Percentiles rank a stretch among this genome's conserved stretches.
These are phyloP conservation scores for Macaranga tanarius DNA, from an alignment of 441 rosid genomes.

Conservation along the genomic window DNA sequence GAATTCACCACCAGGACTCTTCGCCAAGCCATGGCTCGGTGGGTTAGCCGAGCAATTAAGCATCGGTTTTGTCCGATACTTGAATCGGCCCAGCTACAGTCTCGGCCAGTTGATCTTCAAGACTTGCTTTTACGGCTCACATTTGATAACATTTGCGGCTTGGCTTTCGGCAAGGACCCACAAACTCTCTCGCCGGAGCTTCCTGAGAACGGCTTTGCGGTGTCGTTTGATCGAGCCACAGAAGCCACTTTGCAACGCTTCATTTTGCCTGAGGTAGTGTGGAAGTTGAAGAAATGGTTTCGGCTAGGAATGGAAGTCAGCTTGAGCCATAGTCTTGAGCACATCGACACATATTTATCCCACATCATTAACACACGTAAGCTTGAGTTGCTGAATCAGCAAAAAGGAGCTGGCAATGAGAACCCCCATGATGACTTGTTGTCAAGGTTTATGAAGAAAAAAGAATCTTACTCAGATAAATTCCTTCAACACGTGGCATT, in stretches of 20 bases:
- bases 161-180: constrained; percentile 83
- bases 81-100: constrained; percentile 41
- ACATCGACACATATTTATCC: constrained; percentile 54
- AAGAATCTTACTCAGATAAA: constrained; percentile 62
- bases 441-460: constrained; percentile 78
- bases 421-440: constrained; percentile 62
- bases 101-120: constrained; percentile 67
- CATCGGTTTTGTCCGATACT: constrained; percentile 62
- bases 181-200: constrained; percentile 55
- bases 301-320: constrained; percentile 70
- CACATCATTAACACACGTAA: constrained; percentile 63
- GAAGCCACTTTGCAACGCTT: constrained; percentile 79
- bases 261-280: constrained; percentile 64
- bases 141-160: constrained; percentile 85
- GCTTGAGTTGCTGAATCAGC: constrained; percentile 47
- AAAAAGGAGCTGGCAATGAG: constrained; percentile 18
- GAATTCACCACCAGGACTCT: constrained; percentile 86
- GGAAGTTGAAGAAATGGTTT: constrained; percentile 67
- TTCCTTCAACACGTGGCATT: constrained; percentile 74
- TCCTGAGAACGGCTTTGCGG: constrained; percentile 63
- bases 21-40: constrained; percentile 89
- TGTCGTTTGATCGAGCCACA: constrained; percentile 79
- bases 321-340: constrained; percentile 54
- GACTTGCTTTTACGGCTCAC: constrained; percentile 78
- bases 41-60: constrained; percentile 81